Evolutionary conservation across 2,329 filamentous ascomycete species (phyloP).

Genomic region (Fusarium camptoceras): DNA sequence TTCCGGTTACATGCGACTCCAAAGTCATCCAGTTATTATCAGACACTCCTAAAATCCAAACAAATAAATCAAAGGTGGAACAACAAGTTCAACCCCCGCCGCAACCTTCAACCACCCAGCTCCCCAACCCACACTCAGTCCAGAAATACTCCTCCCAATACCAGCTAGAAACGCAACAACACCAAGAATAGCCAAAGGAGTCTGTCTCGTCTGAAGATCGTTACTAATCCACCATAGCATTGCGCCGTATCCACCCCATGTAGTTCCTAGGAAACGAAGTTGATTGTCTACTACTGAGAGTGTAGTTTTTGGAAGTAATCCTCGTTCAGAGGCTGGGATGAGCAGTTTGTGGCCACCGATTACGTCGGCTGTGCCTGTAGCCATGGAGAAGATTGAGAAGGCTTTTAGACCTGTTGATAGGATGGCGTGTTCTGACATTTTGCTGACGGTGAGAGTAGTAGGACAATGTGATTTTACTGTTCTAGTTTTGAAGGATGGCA

Average conservation of each 20-base stretch:
- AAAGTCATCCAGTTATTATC: accelerated
- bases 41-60: not conserved
- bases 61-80: conserved; percentile 5
- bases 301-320: not conserved
- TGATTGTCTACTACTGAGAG: conserved; percentile 6
- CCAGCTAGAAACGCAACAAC: not conserved
- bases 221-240: not conserved
- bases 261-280: conserved; percentile 9
- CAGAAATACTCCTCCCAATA: not conserved
- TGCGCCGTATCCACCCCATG: conserved; percentile 14
- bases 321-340: not conserved
- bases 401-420: not conserved
- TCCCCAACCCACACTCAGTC: conserved; percentile 2
- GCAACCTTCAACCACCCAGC: conserved; percentile 11
- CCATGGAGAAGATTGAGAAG: conserved; percentile 13
- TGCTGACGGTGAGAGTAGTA: not conserved
- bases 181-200: not conserved
- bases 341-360: conserved; percentile 1
- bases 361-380: not conserved
- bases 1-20: accelerated
- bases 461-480: accelerated
- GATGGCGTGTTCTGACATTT: not conserved
- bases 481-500: accelerated
- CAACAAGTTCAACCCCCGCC: not conserved
- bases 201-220: not conserved